Conservation (phyloP, 805 yeast genomes). For the Grigorovia transvaalensis region DNA sequence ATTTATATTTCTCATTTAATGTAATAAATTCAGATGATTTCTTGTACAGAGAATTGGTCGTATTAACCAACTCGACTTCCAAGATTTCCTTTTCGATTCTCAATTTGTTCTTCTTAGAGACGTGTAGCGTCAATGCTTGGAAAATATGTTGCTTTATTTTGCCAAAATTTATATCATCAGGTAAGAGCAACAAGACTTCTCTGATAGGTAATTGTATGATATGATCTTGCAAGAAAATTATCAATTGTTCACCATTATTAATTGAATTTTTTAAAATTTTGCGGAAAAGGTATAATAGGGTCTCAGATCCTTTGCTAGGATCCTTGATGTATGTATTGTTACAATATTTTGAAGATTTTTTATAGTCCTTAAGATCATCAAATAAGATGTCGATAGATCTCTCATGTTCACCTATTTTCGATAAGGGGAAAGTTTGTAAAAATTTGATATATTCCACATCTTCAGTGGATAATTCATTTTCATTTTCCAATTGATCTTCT, state of each 20-base stretch:
- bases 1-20: constrained; percentile 37
- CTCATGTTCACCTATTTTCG: constrained; percentile 48
- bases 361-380: constrained; percentile 44
- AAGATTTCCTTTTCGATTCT: constrained; percentile 39
- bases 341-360: constrained; percentile 54
- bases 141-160: constrained; percentile 37
- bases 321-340: constrained; percentile 35
- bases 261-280: constrained; percentile 11
- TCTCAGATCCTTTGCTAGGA: constrained; percentile 30
- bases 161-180: constrained; percentile 37
- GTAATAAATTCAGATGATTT: constrained; percentile 29
- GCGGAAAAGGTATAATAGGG: constrained; percentile 34
- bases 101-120: constrained; percentile 31
- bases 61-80: constrained; percentile 43
- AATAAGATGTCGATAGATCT: constrained; percentile 54
- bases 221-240: constrained; percentile 19
- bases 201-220: constrained; percentile 14
- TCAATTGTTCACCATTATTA: not conserved
- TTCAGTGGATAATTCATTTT: not conserved
- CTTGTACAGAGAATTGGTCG: constrained; percentile 34
- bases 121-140: constrained; percentile 34
- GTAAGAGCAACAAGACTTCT: constrained; percentile 39
- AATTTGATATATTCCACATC: constrained; percentile 6
- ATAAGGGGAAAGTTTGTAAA: constrained; percentile 44
- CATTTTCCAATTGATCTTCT: constrained; percentile 2